Evolutionary conservation across 371 early-diverging fungal species (phyloP), one percentile per base, ranked within the genome.

Genomic region (Mucor velutinosus): DNA sequence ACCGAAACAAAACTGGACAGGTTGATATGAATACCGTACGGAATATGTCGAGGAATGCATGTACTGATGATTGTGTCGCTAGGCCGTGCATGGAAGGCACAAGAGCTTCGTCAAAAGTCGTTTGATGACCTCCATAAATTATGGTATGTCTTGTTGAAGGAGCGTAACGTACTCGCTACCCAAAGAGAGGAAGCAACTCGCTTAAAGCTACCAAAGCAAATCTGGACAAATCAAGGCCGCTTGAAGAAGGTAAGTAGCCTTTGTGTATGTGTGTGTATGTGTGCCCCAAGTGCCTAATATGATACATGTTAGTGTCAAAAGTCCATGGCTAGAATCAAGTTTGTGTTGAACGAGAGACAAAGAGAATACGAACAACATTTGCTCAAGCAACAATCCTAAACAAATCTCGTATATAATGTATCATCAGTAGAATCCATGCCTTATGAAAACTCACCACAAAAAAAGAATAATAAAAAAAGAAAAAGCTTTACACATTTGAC

Each of bases 101-200:
- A 89, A 47, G 98, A 97, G 79, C 87, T 98, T 63, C 88, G 98
- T 29, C 76, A 82, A 62, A 98, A 98, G 84, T 92, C 92, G 30
- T 98, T 97, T 83, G 97, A 97, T 30, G 99, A 98, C 80, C 85
- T 98, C 68, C 99, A 97, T 83, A 93, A 92, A 78, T 84, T 98
- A 71, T 98, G 99, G 99, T 93, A 90, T 74, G 89, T 97, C 35
- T 87, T 97, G 76, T 83, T 96, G 62, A 97, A 97, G 83, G 98
- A 98, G 81, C 92, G 94, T 76, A 98, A 98, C 72, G 62, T 94
- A 65, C 86, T 98, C 62, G 90, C 92, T 25, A 92, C 93, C 45
- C 98, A 97, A 70, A 82, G 82, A 67, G 93, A 88, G 66, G 97
- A 97, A 81, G 91, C 93, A 14, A 82, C 80, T 43, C 86, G 94